A percentile compares a stretch with the other conserved stretches of the same genome.
Evolutionary conservation across 2,329 filamentous ascomycete genomes (phyloP).

Genomic region (Colletotrichum navitas): DNA sequence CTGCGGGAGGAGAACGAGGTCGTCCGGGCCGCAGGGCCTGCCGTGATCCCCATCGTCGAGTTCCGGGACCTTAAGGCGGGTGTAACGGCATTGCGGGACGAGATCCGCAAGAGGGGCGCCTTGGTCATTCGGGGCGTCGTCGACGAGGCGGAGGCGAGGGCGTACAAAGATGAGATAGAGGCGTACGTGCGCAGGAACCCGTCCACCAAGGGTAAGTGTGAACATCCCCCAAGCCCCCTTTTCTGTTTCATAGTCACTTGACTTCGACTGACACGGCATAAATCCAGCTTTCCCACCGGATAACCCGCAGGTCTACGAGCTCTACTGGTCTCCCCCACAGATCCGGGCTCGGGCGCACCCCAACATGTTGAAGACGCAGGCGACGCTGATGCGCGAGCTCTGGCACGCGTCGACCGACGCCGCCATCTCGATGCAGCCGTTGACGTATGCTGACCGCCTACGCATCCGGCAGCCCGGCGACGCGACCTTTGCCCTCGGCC

Average conservation of each 20-base stretch:
- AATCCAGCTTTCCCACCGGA: conserved; percentile 72
- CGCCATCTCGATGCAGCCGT: conserved; percentile 66
- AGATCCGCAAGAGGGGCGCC: conserved; percentile 71
- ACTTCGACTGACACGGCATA: background rate
- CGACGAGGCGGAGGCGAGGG: conserved; percentile 70
- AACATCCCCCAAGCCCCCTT: background rate
- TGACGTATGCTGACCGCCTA: conserved; percentile 78
- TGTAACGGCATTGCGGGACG: conserved; percentile 53
- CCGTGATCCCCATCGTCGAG: conserved; percentile 65
- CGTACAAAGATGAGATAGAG: conserved; percentile 73
- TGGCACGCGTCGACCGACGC: conserved; percentile 68
- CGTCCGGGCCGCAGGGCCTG: conserved; percentile 59
- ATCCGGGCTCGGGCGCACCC: conserved; percentile 76
- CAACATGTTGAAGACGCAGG: conserved; percentile 71
- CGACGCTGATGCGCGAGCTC: conserved; percentile 69
- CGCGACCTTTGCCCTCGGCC: conserved; percentile 76
- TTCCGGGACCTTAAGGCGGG: conserved; percentile 60
- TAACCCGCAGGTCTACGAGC: conserved; percentile 78
- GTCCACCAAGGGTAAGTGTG: conserved; percentile 61
- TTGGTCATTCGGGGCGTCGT: conserved; percentile 76
- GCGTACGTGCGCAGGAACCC: conserved; percentile 76
- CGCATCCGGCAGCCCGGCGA: conserved; percentile 81
- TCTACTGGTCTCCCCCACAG: conserved; percentile 81
- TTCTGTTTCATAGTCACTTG: background rate
- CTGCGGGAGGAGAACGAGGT: conserved; percentile 62